These are phyloP conservation scores for Trichoderma sp. DNA, from an alignment of 2,329 filamentous ascomycete genomes.

Conservation along the genomic window DNA sequence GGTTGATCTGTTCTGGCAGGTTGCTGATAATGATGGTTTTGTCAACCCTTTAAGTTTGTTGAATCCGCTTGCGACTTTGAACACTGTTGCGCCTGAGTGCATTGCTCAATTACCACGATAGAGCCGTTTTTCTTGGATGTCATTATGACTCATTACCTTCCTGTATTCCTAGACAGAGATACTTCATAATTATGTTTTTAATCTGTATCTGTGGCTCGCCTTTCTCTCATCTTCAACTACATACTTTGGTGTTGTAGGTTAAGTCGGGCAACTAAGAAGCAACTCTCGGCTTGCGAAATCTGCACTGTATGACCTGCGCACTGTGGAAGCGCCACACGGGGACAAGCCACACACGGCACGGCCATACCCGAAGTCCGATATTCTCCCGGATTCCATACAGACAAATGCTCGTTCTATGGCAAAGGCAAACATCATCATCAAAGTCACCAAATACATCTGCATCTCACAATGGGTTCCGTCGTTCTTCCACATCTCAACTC, in stretches of 20 bases:
- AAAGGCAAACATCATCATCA: not conserved
- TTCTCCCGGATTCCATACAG: not conserved
- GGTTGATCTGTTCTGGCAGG: conserved; percentile 21
- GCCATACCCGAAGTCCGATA: conserved; percentile 23
- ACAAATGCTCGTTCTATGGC: not conserved
- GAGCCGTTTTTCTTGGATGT: not conserved
- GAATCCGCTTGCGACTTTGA: not conserved
- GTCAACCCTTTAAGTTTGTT: not conserved
- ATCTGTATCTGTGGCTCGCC: no score
- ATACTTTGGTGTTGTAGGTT: not conserved
- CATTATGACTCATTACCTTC: not conserved
- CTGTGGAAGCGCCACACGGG: not conserved
- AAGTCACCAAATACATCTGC: not conserved
- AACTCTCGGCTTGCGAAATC: no score
- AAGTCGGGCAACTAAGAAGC: no score
- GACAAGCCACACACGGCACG: conserved; percentile 24
- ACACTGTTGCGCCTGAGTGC: not conserved
- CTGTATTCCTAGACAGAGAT: not conserved
- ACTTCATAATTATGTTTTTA: no score
- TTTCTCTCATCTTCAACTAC: no score
- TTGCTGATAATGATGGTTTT: conserved; percentile 6
- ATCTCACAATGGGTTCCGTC: conserved; percentile 69
- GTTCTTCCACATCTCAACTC: conserved; percentile 88
- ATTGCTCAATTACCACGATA: not conserved
- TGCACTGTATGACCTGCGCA: no score